phyloP scores from a whole-genome alignment of 306 rosid genomes.

The Neltuma alba region DNA sequence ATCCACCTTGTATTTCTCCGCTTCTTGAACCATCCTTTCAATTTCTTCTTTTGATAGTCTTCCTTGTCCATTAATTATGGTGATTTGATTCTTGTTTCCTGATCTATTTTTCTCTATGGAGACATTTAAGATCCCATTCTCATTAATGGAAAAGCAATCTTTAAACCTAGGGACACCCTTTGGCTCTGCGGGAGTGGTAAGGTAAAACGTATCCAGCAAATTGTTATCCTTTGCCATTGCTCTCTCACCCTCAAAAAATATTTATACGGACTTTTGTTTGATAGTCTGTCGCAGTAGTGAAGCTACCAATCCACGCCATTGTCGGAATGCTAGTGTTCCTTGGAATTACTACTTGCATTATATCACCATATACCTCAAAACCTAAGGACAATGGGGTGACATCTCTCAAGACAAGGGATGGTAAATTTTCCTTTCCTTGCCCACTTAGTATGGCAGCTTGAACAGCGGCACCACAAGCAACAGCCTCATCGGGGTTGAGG shows the following conservation, averaged over 20 bases:
- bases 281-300: neutral
- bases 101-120: neutral
- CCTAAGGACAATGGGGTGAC: neutral
- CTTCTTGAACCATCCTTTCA: neutral
- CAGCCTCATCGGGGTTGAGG: constrained; percentile 65
- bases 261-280: neutral
- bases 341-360: neutral
- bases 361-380: neutral
- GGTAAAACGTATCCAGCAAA: neutral
- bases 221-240: constrained; percentile 41
- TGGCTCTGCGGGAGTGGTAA: neutral
- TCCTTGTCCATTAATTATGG: neutral
- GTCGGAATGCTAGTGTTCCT: neutral
- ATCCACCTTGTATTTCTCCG: neutral
- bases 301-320: neutral
- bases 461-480: constrained; percentile 64
- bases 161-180: neutral
- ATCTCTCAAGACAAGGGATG: neutral
- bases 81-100: neutral
- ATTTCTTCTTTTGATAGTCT: neutral
- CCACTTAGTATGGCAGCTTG: constrained; percentile 59
- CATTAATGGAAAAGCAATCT: neutral
- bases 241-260: constrained; percentile 62
- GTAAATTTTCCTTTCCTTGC: constrained; percentile 36
- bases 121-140: neutral